Conservation (phyloP, 805 yeast genomes). For the Brettanomyces bruxellensis region DNA sequence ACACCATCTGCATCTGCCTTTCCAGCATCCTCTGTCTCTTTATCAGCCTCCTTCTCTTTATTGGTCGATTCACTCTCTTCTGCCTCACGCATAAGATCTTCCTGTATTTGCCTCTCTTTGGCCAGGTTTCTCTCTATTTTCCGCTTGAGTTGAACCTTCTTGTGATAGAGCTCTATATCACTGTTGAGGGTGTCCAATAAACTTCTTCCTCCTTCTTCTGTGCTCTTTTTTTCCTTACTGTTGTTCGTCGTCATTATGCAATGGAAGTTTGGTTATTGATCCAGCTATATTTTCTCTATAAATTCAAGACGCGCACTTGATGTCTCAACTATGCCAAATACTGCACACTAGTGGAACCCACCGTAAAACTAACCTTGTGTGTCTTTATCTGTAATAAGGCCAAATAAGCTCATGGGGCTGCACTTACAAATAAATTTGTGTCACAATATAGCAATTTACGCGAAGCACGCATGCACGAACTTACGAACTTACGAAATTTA, state of each 20-base stretch:
- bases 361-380: too few relatives aligned
- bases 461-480: too few relatives aligned
- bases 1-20: neutral
- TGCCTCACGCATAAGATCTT: neutral
- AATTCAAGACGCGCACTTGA: too few relatives aligned
- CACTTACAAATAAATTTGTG: too few relatives aligned
- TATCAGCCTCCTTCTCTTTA: slow-evolving; percentile 2
- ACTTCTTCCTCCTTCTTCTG: slow-evolving; percentile 3
- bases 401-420: too few relatives aligned
- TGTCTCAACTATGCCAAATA: too few relatives aligned
- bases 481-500: neutral
- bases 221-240: slow-evolving; percentile 2
- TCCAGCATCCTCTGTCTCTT: slow-evolving; percentile 1
- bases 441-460: too few relatives aligned
- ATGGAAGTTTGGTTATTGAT: neutral
- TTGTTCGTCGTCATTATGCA: slow-evolving; percentile 5
- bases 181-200: slow-evolving; percentile 18
- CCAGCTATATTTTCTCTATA: too few relatives aligned
- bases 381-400: too few relatives aligned
- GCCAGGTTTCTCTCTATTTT: slow-evolving; percentile 9
- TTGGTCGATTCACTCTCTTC: slow-evolving; percentile 4
- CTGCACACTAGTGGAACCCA: too few relatives aligned
- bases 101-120: slow-evolving; percentile 1
- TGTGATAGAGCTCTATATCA: slow-evolving; percentile 22
- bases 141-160: slow-evolving; percentile 19